Base-by-base conservation (phyloP, 2,329 filamentous ascomycete species). In the Bisporella sp. region DNA sequence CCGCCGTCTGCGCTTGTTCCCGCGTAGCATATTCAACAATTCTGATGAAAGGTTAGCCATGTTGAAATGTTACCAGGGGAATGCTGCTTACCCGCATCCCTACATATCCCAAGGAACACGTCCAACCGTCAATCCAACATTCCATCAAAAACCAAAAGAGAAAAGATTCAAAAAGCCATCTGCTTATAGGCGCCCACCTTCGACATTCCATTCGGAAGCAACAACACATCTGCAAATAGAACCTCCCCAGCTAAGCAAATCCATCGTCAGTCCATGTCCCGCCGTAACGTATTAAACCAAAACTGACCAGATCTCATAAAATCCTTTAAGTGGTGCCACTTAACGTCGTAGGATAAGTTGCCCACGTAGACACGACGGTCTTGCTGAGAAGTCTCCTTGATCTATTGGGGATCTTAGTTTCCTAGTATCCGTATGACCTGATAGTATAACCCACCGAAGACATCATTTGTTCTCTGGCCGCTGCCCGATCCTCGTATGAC, bases 171-270 rank as follows among this genome's bases (percentile, higher is more conserved):
- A 45, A 82, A 82, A 81, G 87, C 88, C 81, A 84, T 82, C 87
- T 86, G 91, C 79, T 77, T 83, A 78, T 87, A 87, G 80, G 85
- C 84, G 90, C 89, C 89, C 91, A 97, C 92, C 92, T 99, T 99
- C 89, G 92, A 97, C 93, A 99, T 99, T 91, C 93, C 93, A 82
- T 99, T 99, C 69, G 93, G 93, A 85, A 99, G 90, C 73, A 96
- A 81, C 75, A 99, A 85, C 69, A 99, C 93, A 81, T 99, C 93
- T 78, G 93, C 93, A 77, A 96, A 99, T 77, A 97, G 84, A 72
- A 99, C 93, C 74, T 97, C 92, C 81, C 93, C 93, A 77, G 93
- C 93, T 97, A 73, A 67, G 63, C 49, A 50, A 59, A 57, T 49
- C 51, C 49, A 50, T 44, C 42, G 56, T 58, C 63, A 61, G 70